A percentile compares a stretch with the other conserved stretches of the same genome.
These are phyloP conservation scores for Ophioceras dolichostomum DNA, from an alignment of 2,329 filamentous ascomycete genomes.

Conservation along the genomic window DNA sequence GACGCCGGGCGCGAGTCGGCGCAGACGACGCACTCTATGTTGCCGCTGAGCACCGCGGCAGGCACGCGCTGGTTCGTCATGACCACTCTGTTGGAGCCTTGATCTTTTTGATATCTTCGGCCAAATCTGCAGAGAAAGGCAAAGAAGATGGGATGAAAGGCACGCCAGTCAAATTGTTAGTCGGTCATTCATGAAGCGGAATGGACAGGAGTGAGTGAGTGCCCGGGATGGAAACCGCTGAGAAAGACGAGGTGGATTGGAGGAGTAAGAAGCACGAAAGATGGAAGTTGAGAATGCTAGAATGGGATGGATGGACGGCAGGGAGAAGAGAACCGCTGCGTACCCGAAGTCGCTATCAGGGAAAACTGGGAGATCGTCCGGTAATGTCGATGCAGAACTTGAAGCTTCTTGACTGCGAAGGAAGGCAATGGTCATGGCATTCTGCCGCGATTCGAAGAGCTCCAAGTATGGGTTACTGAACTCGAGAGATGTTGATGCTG, in stretches of 20 bases:
- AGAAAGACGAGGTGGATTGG: slow-evolving; percentile 1
- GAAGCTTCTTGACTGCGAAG: slow-evolving; percentile 14
- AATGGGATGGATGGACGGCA: too few species aligned
- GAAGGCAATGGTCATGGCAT: slow-evolving; percentile 16
- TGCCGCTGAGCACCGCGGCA: slow-evolving; percentile 9
- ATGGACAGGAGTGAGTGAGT: too few species aligned
- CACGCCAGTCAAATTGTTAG: background rate
- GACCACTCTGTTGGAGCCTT: slow-evolving; percentile 13
- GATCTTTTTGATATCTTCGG: slow-evolving; percentile 18
- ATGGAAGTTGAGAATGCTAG: slow-evolving; percentile 1
- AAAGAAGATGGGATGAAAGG: too few species aligned
- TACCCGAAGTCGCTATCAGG: slow-evolving; percentile 6
- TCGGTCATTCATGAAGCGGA: too few species aligned
- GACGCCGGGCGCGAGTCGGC: slow-evolving; percentile 15
- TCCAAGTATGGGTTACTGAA: slow-evolving; percentile 17
- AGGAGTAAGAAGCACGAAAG: background rate
- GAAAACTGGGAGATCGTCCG: background rate
- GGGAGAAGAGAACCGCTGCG: too few species aligned
- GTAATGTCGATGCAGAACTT: background rate
- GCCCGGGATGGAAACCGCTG: too few species aligned
- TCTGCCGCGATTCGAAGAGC: slow-evolving; percentile 17
- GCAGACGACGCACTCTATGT: slow-evolving; percentile 23
- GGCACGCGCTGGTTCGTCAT: slow-evolving; percentile 18
- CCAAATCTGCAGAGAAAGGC: slow-evolving; percentile 16
- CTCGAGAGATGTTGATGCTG: too few species aligned